These are phyloP conservation scores for Macrolepiota albuminosa DNA, from an alignment of 768 basidiomycete genomes.

Conservation along the genomic window DNA sequence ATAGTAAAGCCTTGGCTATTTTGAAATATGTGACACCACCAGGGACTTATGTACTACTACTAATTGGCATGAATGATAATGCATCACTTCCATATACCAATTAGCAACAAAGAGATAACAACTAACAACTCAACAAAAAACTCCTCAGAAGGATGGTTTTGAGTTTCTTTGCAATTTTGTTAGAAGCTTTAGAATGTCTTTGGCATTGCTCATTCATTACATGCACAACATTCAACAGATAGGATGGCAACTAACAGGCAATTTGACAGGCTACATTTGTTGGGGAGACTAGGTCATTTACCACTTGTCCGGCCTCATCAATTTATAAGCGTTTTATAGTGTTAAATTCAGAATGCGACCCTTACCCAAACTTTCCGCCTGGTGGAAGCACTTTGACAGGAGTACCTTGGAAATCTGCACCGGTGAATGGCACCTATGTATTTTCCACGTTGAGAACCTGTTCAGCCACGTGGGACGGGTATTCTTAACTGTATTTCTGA, in stretches of 20 bases:
- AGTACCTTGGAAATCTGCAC: constrained; percentile 21
- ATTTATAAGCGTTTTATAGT: neutral
- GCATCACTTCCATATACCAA: no score
- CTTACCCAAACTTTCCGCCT: constrained; percentile 29
- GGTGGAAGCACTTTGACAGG: constrained; percentile 24
- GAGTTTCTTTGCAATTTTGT: constrained; percentile 21
- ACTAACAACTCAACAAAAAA: constrained; percentile 37
- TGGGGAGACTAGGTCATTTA: neutral
- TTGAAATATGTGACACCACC: no score
- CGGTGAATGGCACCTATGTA: constrained; percentile 19
- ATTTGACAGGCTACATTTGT: neutral
- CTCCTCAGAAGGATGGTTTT: constrained; percentile 42
- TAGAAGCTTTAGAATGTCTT: neutral
- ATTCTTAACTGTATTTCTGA: constrained; percentile 19
- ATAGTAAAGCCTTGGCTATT: no score
- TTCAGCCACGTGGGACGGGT: neutral
- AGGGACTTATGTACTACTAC: no score
- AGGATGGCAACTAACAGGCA: neutral
- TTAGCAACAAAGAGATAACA: constrained; percentile 13
- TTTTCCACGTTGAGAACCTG: neutral
- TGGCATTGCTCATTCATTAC: neutral
- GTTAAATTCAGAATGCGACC: neutral
- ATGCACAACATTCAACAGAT: neutral
- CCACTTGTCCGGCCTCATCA: constrained; percentile 8
- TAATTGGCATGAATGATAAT: no score